Percentiles rank a stretch among this genome's conserved stretches.
Conservation (phyloP, 257 asterid genomes). For the Euphrasia confusa region DNA sequence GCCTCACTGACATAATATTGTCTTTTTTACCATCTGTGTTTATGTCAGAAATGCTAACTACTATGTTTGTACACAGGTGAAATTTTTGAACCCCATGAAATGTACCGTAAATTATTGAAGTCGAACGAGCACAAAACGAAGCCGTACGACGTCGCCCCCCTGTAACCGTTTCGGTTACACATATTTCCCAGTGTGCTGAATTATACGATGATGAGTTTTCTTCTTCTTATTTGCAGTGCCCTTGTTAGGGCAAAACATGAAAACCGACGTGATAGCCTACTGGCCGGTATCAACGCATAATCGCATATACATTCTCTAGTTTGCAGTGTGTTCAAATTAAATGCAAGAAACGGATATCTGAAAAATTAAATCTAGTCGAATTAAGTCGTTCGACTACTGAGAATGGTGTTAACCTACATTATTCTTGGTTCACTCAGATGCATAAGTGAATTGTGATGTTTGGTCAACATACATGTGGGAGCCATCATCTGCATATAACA, state of each 20-base stretch:
- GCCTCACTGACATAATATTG: slow-evolving; percentile 15
- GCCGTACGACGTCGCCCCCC: slow-evolving; percentile 40
- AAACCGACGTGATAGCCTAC: not conserved
- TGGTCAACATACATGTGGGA: not conserved
- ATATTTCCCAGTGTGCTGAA: not conserved
- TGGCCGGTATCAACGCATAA: too few species aligned
- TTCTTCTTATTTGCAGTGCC: slow-evolving; percentile 53
- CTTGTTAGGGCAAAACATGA: slow-evolving; percentile 52
- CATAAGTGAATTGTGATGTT: not conserved
- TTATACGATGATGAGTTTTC: slow-evolving; percentile 19
- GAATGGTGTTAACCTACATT: not conserved
- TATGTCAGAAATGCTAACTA: not conserved
- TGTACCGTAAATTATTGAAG: slow-evolving; percentile 57
- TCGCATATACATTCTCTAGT: too few species aligned
- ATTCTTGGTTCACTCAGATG: too few species aligned
- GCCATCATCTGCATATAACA: too few species aligned
- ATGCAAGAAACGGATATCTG: too few species aligned
- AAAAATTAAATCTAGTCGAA: too few species aligned
- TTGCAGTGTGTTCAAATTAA: too few species aligned
- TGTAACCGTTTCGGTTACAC: not conserved
- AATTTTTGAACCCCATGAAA: slow-evolving; percentile 52
- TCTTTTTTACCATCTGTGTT: not conserved
- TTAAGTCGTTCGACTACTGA: too few species aligned
- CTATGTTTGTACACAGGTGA: slow-evolving; percentile 45
- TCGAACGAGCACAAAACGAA: slow-evolving; percentile 32